Evolutionary conservation across 1,139 yeast species (phyloP).

Genomic region (Blastobotrys malaysiensis): DNA sequence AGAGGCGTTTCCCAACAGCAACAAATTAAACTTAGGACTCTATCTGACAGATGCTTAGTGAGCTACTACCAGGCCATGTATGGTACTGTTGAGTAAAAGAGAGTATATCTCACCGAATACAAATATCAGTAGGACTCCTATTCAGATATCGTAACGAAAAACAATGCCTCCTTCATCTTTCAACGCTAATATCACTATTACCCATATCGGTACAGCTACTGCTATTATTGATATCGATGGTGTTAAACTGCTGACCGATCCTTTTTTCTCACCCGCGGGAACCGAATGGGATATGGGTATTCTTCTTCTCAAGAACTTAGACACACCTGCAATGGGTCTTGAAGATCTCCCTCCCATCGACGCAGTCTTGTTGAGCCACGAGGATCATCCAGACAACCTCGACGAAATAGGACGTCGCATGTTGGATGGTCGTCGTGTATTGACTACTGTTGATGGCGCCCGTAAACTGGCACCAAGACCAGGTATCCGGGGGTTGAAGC

Average conservation of each 20-base stretch:
- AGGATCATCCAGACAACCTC: slow-evolving; percentile 7
- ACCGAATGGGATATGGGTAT: not conserved
- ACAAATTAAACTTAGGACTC: too few species aligned
- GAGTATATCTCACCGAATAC: too few species aligned
- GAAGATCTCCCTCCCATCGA: slow-evolving; percentile 3
- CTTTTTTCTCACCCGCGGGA: slow-evolving; percentile 1
- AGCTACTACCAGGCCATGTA: too few species aligned
- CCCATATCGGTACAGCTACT: slow-evolving; percentile 4
- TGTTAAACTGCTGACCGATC: slow-evolving; percentile 1
- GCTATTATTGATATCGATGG: slow-evolving; percentile 2
- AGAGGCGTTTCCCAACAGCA: too few species aligned
- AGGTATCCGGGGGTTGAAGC: slow-evolving; percentile 5
- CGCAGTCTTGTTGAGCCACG: slow-evolving; percentile 2
- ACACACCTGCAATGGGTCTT: not conserved
- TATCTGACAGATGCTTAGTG: too few species aligned
- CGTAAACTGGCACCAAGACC: slow-evolving; percentile 3
- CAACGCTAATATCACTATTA: not conserved
- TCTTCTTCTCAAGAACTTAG: not conserved
- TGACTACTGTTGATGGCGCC: slow-evolving; percentile 8
- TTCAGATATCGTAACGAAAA: too few species aligned
- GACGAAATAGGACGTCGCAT: slow-evolving; percentile 6
- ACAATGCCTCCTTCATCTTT: not conserved
- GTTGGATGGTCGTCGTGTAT: slow-evolving; percentile 7
- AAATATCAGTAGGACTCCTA: too few species aligned
- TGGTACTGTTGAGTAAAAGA: too few species aligned